Percentiles rank a stretch among this genome's conserved stretches.
Conservation (phyloP, 2,329 filamentous ascomycete genomes). For the Cylindrodendrum hubeiense region DNA sequence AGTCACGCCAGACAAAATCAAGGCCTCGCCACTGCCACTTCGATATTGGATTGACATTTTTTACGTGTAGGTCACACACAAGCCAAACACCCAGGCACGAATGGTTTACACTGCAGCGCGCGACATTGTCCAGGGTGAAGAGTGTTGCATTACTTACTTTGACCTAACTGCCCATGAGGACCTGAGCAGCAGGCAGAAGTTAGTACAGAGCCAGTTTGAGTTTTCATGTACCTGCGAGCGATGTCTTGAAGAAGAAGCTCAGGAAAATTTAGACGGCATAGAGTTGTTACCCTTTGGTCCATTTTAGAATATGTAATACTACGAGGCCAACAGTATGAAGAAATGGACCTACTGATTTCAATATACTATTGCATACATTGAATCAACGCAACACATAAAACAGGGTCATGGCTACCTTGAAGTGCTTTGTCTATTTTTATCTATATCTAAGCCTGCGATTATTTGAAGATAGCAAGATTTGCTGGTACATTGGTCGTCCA, state of each 20-base stretch:
- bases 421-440: too few relatives aligned
- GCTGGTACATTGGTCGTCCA: too few relatives aligned
- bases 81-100: slow-evolving; percentile 36
- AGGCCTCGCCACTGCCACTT: too few relatives aligned
- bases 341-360: too few relatives aligned
- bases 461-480: too few relatives aligned
- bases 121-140: slow-evolving; percentile 40
- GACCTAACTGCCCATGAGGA: slow-evolving; percentile 35
- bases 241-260: slow-evolving; percentile 40
- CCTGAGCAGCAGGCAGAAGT: slow-evolving; percentile 33
- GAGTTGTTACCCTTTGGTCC: slow-evolving; percentile 36
- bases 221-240: slow-evolving; percentile 42
- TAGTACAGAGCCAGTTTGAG: slow-evolving; percentile 37
- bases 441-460: too few relatives aligned
- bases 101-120: slow-evolving; percentile 45
- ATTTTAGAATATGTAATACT: too few relatives aligned
- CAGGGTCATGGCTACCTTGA: too few relatives aligned
- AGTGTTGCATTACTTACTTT: slow-evolving; percentile 46
- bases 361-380: too few relatives aligned
- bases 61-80: slow-evolving; percentile 38
- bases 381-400: too few relatives aligned
- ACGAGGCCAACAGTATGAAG: too few relatives aligned
- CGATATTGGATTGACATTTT: background rate
- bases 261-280: slow-evolving; percentile 36
- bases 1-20: slow-evolving; percentile 8